Evolutionary conservation across 139 green algal genomes (phyloP).

Genomic region (Micractinium sp.): DNA sequence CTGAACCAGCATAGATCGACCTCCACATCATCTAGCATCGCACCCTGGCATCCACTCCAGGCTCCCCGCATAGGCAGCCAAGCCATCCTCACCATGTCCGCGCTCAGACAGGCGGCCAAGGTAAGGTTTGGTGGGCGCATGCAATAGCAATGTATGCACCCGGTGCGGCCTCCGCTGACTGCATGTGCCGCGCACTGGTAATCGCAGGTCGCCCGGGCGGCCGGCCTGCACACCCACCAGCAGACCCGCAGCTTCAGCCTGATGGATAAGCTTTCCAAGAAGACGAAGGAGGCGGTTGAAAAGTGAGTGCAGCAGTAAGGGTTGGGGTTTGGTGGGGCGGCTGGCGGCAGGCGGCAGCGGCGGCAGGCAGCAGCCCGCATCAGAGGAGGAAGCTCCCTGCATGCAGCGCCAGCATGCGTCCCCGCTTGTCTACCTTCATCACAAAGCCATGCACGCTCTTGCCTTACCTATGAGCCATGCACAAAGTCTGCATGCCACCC

Average conservation of each 20-base stretch:
- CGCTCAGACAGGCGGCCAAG: background rate
- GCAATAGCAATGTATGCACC: background rate
- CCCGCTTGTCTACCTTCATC: too few species aligned
- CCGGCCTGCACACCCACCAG: background rate
- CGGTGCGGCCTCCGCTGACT: background rate
- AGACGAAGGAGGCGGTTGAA: slow-evolving; percentile 20
- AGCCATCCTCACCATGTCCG: background rate
- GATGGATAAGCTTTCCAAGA: slow-evolving; percentile 25
- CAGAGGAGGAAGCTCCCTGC: background rate
- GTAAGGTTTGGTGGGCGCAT: background rate
- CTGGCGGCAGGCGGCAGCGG: background rate
- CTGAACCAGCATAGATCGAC: too few species aligned
- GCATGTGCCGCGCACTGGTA: background rate
- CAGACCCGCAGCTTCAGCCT: slow-evolving; percentile 29
- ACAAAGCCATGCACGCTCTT: too few species aligned
- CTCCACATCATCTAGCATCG: too few species aligned
- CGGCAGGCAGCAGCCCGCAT: background rate
- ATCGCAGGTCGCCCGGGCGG: slow-evolving; percentile 10
- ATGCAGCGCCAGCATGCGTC: background rate
- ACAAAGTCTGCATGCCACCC: background rate
- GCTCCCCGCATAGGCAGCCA: too few species aligned
- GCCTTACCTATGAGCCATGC: background rate
- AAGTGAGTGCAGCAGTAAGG: slow-evolving; percentile 12
- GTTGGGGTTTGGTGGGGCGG: background rate
- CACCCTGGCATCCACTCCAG: too few species aligned